Evolutionary conservation across 1,284 basidiomycete species (phyloP), one percentile per base, ranked within the genome.

Genomic region (Moesziomyces sp.): DNA sequence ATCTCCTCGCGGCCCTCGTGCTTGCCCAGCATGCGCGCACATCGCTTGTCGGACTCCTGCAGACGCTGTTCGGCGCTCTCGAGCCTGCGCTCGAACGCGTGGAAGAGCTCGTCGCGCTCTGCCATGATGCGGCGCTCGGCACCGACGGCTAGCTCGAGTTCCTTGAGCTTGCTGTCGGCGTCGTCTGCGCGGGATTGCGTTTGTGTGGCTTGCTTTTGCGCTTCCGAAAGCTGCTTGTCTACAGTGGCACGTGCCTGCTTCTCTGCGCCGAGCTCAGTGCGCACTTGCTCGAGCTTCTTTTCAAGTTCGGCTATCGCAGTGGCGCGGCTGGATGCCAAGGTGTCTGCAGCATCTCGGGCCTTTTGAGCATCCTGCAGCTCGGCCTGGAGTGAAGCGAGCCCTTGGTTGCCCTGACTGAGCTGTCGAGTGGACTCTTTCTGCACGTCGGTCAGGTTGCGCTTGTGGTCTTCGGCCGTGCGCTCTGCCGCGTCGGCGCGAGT

Each of bases 1-100:
- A 83, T 83, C 61, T 83, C 81, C 46, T 83, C 82, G 16, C 82
- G 78, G 11, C 82, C 82, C 38, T 83, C 82, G 38, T 59, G 66
- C 60, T 83, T 83, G 61, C 82, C 82, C 19, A 83, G 63, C 64
- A 83, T 69, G 28, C 71, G 67, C 44, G 77, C 78, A 45, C 81
- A 83, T 40, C 80, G 72, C 57, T 77, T 66, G 57, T 83, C 80
- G 46, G 79, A 75, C 45, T 76, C 77, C 45, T 80, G 72, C 38
- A 83, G 71, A n/a, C 76, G 71, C 58, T 52, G 58, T 46, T 80
- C 80, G 34, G 76, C 79, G 16, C 62, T 70, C 38, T 79, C 75
- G 42, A 76, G 74, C 9, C 78, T 68, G 43, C 72, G 65, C 50
- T 79, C 76, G 26, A 77, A 78, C 26, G 68, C 75, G 40, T 74